A percentile compares a stretch with the other conserved stretches of the same genome.
phyloP scores from a whole-genome alignment of 441 rosid genomes.

The Croton setiger region DNA sequence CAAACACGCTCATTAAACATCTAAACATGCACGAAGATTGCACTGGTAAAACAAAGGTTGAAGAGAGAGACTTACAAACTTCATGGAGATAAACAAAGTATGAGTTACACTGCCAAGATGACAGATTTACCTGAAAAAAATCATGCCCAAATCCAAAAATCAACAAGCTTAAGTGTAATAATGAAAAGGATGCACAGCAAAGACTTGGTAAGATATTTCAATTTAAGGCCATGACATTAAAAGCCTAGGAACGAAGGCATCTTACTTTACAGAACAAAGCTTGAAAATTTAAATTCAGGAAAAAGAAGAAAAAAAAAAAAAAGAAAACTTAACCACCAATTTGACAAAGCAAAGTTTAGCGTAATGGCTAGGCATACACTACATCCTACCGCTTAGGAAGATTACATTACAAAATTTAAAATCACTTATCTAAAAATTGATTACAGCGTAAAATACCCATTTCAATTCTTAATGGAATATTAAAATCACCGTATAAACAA shows the following conservation, averaged over 20 bases:
- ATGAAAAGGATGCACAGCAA: background rate
- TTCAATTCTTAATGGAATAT: no score
- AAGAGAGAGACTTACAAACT: slow-evolving; percentile 40
- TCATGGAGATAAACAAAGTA: slow-evolving; percentile 30
- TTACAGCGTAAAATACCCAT: no score
- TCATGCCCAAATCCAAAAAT: background rate
- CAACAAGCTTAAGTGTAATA: background rate
- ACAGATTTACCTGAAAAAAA: background rate
- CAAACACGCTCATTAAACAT: background rate
- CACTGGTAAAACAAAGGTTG: background rate
- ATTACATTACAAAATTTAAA: background rate
- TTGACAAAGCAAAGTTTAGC: background rate
- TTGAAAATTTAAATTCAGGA: background rate
- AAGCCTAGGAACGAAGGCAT: background rate
- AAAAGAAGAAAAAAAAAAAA: background rate
- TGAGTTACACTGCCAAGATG: background rate
- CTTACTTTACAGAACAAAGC: background rate
- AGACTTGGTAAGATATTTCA: background rate
- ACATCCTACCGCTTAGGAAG: no score
- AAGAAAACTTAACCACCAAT: background rate
- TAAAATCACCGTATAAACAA: no score
- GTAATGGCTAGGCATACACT: background rate
- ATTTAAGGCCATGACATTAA: background rate
- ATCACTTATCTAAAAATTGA: no score
- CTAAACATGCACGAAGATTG: background rate